Base-by-base conservation (phyloP, 2,329 filamentous ascomycete genomes). In the Zasmidium cellare region DNA sequence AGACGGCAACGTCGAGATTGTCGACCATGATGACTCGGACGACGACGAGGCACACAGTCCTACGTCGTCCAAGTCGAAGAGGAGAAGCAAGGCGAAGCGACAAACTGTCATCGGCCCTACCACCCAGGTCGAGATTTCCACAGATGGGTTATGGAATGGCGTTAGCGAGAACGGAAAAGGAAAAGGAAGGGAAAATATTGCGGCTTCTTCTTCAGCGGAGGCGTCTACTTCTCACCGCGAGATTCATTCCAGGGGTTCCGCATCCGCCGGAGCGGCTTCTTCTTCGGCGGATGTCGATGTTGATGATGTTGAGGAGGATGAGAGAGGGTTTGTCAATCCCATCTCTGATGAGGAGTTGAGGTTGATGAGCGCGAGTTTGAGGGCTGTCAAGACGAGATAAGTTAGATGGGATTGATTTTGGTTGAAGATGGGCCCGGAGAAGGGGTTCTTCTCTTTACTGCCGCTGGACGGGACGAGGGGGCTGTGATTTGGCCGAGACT, bases 101-200 rank as follows among this genome's bases (percentile, higher is more conserved):
- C 59, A 54, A 16, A 65, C 63, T 18, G 60, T 65, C 25, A 65
- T 63, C 22, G 60, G 60, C 20, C 63, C 63, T 16, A 41, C 35
- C 16, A 41, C 35, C 16, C 6, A 41, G 16, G 35, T 41, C 35
- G 35, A 14, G 35, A 41, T 41, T n/a, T 41, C 35, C 7, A 41
- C 35, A 41, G 35, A 41, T 18, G 35, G 35, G 5, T 9, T n/a
- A 41, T 41, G 35, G 35, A 25, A 45, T 18, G 31, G 25, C 45
- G 31, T 49, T 24, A 48, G 14, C 46, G 44, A 25, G 24, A 46
- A 35, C n/a, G 53, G 23, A 41, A 59, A 19, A 20, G 31, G 31
- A 11, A 56, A 25, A 46, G 47, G 18, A 24, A 44, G 50, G 31
- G 50, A 44, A 52, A 44, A 52, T 24, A 18, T 41, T 41, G 35